phyloP scores from a whole-genome alignment of 257 asterid species.

The Nyctanthes arbortristis region DNA sequence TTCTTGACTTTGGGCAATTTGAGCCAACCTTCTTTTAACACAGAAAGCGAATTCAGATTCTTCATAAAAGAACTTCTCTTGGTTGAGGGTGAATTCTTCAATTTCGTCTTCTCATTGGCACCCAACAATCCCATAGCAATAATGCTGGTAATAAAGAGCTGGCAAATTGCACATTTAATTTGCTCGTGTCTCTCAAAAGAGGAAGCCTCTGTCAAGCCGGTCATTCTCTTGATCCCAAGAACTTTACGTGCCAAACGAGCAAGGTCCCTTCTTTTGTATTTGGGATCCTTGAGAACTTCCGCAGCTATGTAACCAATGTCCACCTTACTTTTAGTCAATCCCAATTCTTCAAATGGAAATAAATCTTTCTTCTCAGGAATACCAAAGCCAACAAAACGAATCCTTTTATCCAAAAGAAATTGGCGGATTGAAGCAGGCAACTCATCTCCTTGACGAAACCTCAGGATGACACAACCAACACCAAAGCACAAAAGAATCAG shows the following conservation, averaged over 20 bases:
- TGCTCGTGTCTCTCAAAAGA: conserved; percentile 75
- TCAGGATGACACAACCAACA: conserved; percentile 72
- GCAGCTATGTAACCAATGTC: conserved; percentile 83
- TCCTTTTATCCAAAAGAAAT: conserved; percentile 64
- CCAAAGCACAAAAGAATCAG: conserved; percentile 71
- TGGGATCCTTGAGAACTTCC: conserved; percentile 46
- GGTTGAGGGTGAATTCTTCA: conserved; percentile 14
- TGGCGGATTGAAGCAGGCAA: conserved; percentile 48
- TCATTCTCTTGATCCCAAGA: conserved; percentile 72
- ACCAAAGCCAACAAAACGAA: conserved; percentile 75
- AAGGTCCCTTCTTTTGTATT: conserved; percentile 58
- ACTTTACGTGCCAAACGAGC: conserved; percentile 57
- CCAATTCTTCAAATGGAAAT: conserved; percentile 66
- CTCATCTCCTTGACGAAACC: conserved; percentile 50
- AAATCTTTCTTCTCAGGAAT: conserved; percentile 70
- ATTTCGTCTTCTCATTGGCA: conserved; percentile 35
- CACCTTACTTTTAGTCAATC: conserved; percentile 39
- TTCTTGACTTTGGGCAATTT: conserved; percentile 53
- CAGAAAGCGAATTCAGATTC: conserved; percentile 55
- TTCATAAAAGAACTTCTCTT: conserved; percentile 52
- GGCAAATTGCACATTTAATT: conserved; percentile 72
- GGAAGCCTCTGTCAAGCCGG: conserved; percentile 66
- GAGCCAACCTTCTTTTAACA: conserved; percentile 63
- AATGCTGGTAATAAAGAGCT: conserved; percentile 64
- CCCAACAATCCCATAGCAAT: conserved; percentile 63